Evolutionary conservation across 495 filamentous ascomycete species (phyloP), one percentile per base, ranked within the genome.

Genomic region (Terfezia boudieri): DNA sequence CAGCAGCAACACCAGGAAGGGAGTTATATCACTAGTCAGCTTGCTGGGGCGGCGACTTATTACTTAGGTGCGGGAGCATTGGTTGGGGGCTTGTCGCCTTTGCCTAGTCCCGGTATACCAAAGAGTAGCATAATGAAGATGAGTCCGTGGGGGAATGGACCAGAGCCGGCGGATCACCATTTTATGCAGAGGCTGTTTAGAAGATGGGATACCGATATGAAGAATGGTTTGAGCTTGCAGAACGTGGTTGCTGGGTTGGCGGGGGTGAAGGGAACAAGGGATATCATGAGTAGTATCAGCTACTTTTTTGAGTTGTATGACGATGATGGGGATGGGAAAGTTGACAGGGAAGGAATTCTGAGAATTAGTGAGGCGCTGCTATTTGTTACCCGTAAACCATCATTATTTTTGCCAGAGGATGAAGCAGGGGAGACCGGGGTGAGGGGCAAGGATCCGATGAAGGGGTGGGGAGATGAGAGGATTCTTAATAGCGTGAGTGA

Each of bases 241-340:
- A 82, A 94, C 60, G 87, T 96, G 5, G 90, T 96, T 14, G 82
- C 81, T 14, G 90, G 90, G 2, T 68, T 98, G 35, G 86, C 90
- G 2, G 78, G 81, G 37, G 81, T 98, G 53, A 94, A 93, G 66
- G 89, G 92, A 8, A 53, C 55, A 2, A 78, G 79, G 43, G 90
- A 96, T 67, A 93, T 98, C 59, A 94, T 96, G 89, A 83, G 84
- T 36, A 87, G 81, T 57, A 96, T 98, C 63, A 86, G 79, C 51
- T 96, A 95, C 66, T 98, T 96, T 69, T 98, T 96, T 60, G 81
- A 94, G 63, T 76, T 98, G 0, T 94, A 96, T 63, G 92, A 96
- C 66, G 89, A 98, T 60, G 80, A 84, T 63, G 78, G 80, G 2
- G 84, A 92, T 67, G 90, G 92, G 8, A 83, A 77, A 58, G 87